Evolutionary conservation across 2,329 filamentous ascomycete genomes (phyloP), one percentile per base, ranked within the genome.

Genomic region (Phoma sp.): DNA sequence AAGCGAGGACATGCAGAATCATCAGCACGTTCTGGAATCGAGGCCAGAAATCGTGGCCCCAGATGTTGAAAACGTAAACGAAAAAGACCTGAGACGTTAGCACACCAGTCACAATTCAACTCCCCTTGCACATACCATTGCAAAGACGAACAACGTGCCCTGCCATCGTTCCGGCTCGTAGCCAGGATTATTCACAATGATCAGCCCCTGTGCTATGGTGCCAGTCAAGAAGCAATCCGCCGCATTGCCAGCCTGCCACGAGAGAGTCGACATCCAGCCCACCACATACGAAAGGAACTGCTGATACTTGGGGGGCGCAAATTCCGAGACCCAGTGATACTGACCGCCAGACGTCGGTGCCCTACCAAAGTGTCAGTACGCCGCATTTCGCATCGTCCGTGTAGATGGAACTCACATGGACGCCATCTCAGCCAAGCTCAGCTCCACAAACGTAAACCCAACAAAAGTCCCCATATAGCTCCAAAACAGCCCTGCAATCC

Each of bases 1-100:
- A 79, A 2, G 80, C 81, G 14, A 77, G 60, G 20, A 82, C 64
- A 52, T 84, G 81, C 2, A 83, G 52, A 9, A 79, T 66, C 14
- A 82, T 64, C 4, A 33, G 34, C 0, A 29, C 37, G 39, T 53
- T 42, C 23, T 42, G 32, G 5, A 48, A 10, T 2, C 50, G 47
- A 1, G 51, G 43, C 38, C 42, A 73, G 1, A 83, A 68, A 6
- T 77, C 65, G 7, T 72, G 72, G 1, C 77, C 78, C 5, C 78
- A 70, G 4, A 32, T 74, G 48, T 77, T 74, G 4, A 76, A 74
- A 25, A 78, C 68, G 0, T 76, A 79, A 7, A 47, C 56, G 2
- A 68, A 14, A 7, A 47, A 20, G 38, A 58, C 10, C 18, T 47
- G 32, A 20, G 77, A 69, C 7, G 74, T 75, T 59, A 5, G 73